These are phyloP conservation scores for Chaetoscypha palmicola DNA, from an alignment of 2,329 filamentous ascomycete genomes.

Conservation along the genomic window DNA sequence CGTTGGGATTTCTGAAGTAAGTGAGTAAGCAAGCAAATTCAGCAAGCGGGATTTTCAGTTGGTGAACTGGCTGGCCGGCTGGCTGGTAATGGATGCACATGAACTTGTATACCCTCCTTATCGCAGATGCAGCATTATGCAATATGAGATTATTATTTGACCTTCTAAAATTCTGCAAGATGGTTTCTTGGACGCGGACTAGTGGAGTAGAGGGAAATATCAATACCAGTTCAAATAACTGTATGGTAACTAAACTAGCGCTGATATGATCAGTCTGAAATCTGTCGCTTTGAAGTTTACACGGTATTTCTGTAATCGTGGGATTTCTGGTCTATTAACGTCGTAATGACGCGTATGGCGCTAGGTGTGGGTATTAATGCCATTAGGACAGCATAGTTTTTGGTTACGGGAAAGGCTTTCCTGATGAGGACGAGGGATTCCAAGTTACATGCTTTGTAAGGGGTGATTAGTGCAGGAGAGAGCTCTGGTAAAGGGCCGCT, in stretches of 20 bases:
- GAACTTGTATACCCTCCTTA: background rate
- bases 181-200: too few relatives aligned
- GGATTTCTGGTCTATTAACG: background rate
- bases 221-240: background rate
- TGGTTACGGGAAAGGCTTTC: background rate
- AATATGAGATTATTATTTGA: too few relatives aligned
- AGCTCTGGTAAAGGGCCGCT: too few relatives aligned
- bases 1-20: background rate
- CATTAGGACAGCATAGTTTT: background rate
- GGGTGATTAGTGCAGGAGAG: too few relatives aligned
- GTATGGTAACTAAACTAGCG: slow-evolving; percentile 10
- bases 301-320: background rate
- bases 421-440: background rate
- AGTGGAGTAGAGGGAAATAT: too few relatives aligned
- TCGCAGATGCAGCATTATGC: too few relatives aligned
- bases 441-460: background rate
- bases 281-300: slow-evolving; percentile 33
- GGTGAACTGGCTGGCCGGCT: background rate
- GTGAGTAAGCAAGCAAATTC: background rate
- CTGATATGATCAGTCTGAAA: slow-evolving; percentile 50
- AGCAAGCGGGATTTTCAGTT: background rate
- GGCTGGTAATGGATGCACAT: background rate
- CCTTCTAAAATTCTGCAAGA: too few relatives aligned
- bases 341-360: background rate
- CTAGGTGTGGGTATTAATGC: background rate